Conservation (phyloP, 257 asterid genomes). For the Ajuga chamaepitys region DNA sequence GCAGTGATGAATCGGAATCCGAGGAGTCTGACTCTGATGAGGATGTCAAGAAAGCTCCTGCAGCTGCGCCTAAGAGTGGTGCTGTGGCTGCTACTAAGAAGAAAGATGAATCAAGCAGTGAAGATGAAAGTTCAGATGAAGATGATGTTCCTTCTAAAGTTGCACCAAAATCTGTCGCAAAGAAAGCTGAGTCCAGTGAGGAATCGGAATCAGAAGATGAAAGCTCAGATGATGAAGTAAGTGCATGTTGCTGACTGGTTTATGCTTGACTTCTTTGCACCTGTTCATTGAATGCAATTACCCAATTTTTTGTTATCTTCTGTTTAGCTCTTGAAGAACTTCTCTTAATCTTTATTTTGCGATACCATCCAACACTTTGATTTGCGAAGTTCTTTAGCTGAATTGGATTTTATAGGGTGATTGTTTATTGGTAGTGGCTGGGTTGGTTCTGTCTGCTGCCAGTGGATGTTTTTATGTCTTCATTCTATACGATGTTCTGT, state of each 20-base stretch:
- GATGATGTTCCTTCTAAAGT: conserved; percentile 2
- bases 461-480: neutral
- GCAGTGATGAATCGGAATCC: conserved; percentile 16
- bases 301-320: neutral
- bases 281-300: no score
- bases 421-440: no score
- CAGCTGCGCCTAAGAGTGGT: conserved; percentile 8
- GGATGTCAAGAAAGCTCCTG: conserved; percentile 29
- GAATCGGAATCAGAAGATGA: conserved; percentile 23
- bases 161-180: neutral
- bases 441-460: neutral
- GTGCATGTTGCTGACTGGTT: neutral
- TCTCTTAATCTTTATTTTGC: no score
- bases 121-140: conserved; percentile 21
- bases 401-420: no score
- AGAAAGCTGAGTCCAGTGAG: conserved; percentile 17
- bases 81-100: conserved; percentile 20
- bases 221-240: conserved; percentile 26
- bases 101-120: conserved; percentile 14
- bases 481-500: neutral
- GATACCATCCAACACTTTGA: no score
- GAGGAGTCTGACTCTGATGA: conserved; percentile 34
- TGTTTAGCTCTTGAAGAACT: no score
- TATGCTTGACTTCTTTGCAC: neutral
- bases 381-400: no score